Evolutionary conservation across 768 basidiomycete species (phyloP).

Genomic region (Tricholoma saponaceum): DNA sequence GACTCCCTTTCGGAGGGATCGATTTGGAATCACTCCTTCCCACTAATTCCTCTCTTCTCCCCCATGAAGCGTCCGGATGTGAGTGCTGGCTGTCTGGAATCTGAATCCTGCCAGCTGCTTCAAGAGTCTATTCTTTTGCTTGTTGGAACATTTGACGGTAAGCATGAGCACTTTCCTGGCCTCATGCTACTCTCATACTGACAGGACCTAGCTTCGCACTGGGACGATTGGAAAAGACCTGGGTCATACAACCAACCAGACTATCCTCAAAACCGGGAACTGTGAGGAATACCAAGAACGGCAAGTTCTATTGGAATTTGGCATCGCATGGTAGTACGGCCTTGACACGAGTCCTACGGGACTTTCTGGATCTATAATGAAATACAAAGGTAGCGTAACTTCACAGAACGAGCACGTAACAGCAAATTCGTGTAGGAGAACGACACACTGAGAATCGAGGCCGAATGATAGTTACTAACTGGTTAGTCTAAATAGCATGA

Average conservation of each 20-base stretch:
- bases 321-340: no score
- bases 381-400: no score
- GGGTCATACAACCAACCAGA: neutral
- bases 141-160: constrained; percentile 5
- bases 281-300: constrained; percentile 4
- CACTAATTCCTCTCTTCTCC: neutral
- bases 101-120: constrained; percentile 1
- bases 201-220: neutral
- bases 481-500: neutral
- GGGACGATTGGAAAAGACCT: neutral
- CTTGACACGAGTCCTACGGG: no score
- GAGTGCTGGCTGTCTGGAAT: neutral
- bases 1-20: no score
- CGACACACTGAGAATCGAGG: no score
- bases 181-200: constrained; percentile 3
- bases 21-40: neutral
- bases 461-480: no score
- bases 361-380: no score
- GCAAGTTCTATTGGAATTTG: constrained; percentile 3
- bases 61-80: neutral
- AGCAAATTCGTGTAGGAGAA: no score
- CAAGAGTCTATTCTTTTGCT: constrained; percentile 5
- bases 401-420: no score
- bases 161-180: constrained; percentile 8
- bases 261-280: constrained; percentile 4